Percentiles rank a stretch among this genome's conserved stretches.
These are phyloP conservation scores for Aspergillus cejpii DNA, from an alignment of 2,329 filamentous ascomycete genomes.

Conservation along the genomic window DNA sequence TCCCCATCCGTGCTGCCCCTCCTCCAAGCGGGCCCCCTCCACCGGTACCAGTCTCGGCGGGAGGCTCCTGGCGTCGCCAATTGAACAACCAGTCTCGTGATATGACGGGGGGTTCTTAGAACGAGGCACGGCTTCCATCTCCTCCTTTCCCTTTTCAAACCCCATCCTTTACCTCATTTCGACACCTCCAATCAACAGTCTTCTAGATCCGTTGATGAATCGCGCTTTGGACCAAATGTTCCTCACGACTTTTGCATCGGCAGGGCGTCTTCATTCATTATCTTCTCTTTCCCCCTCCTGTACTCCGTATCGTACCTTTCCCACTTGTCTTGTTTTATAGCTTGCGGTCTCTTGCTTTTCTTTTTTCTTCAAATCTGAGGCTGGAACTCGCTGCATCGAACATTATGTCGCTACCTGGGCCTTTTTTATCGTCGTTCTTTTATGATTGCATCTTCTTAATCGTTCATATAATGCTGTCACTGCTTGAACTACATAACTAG, in stretches of 20 bases:
- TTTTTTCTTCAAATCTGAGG: not conserved
- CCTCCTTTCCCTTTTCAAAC: not conserved
- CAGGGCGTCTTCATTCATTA: slow-evolving; percentile 19
- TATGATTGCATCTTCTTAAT: not conserved
- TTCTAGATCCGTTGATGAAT: too few relatives aligned
- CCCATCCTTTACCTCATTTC: not conserved
- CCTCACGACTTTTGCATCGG: slow-evolving; percentile 20
- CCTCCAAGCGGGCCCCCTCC: slow-evolving; percentile 52
- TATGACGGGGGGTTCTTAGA: slow-evolving; percentile 12
- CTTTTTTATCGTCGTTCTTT: not conserved
- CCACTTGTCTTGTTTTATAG: not conserved
- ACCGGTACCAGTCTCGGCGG: slow-evolving; percentile 45
- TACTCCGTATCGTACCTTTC: slow-evolving; percentile 5
- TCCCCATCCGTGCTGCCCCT: slow-evolving; percentile 60
- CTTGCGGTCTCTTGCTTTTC: not conserved
- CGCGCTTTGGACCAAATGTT: slow-evolving; percentile 13
- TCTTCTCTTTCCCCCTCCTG: slow-evolving; percentile 1
- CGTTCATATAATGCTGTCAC: not conserved
- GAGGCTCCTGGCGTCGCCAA: slow-evolving; percentile 24
- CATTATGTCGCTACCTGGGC: not conserved
- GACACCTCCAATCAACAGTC: too few relatives aligned
- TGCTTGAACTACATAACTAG: too few relatives aligned
- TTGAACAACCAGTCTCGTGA: slow-evolving; percentile 18
- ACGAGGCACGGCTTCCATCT: slow-evolving; percentile 1
- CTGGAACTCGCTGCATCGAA: not conserved